Percentiles rank a stretch among this genome's conserved stretches.
These are phyloP conservation scores for Bipolaris zeicola DNA, from an alignment of 2,329 filamentous ascomycete genomes.

Conservation along the genomic window DNA sequence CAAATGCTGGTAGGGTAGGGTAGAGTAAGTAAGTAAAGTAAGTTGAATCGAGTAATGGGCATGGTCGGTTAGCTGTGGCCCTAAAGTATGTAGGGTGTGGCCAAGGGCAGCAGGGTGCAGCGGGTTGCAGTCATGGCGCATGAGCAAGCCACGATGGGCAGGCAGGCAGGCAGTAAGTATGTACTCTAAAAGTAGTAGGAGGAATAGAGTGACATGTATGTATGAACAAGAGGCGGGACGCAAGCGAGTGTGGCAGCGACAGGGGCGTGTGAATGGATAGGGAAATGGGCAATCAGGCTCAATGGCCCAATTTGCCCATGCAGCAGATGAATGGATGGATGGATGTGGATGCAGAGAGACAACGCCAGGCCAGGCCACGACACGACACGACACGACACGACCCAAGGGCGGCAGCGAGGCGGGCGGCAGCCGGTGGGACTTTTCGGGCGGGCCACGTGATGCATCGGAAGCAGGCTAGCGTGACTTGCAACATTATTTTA, in stretches of 20 bases:
- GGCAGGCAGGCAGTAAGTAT: neutral
- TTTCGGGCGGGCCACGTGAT: slow-evolving; percentile 6
- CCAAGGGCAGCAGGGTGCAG: slow-evolving; percentile 1
- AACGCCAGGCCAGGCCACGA: too few species aligned
- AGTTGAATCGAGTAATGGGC: too few species aligned
- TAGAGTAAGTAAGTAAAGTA: neutral
- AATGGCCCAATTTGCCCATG: slow-evolving; percentile 5
- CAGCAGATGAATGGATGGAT: neutral
- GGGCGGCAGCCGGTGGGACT: slow-evolving; percentile 7
- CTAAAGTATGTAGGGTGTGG: neutral
- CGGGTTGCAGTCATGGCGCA: slow-evolving; percentile 9
- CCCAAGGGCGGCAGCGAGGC: slow-evolving; percentile 4
- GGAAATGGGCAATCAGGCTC: slow-evolving; percentile 28
- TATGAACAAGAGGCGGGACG: too few species aligned
- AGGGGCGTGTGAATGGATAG: neutral
- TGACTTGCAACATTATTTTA: neutral
- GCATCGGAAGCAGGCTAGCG: neutral
- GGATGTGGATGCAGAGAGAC: slow-evolving; percentile 3
- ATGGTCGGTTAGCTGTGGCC: too few species aligned
- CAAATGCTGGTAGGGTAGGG: neutral
- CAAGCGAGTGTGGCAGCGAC: slow-evolving; percentile 7
- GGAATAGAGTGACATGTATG: too few species aligned
- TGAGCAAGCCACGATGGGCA: slow-evolving; percentile 2
- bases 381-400: too few species aligned
- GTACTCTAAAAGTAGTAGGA: neutral